Evolutionary conservation across 768 basidiomycete species (phyloP).

Genomic region (Podaxis carcinomalis): DNA sequence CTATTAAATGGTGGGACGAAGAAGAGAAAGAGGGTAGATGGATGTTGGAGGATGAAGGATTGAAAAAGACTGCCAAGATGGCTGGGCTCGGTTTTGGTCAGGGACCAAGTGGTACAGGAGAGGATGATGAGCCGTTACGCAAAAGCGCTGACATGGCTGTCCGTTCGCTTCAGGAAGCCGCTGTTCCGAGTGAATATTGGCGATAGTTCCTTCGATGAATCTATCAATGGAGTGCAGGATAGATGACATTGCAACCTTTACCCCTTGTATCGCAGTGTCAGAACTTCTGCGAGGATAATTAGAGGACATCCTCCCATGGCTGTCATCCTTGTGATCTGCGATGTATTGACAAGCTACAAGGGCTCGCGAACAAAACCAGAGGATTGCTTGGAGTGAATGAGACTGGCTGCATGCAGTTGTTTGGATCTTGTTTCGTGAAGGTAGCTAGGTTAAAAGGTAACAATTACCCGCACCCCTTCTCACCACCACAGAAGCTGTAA

Average conservation of each 20-base stretch:
- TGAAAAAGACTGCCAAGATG: constrained; percentile 42
- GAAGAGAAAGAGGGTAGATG: constrained; percentile 49
- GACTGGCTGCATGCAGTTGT: no score
- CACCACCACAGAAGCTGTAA: no score
- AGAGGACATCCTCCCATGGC: no score
- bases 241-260: background rate
- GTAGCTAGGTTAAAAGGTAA: no score
- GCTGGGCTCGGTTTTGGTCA: constrained; percentile 39
- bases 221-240: background rate
- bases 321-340: no score
- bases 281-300: background rate
- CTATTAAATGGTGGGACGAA: constrained; percentile 51
- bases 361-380: no score
- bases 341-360: no score
- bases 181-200: constrained; percentile 15
- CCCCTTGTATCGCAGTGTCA: background rate
- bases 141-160: constrained; percentile 11
- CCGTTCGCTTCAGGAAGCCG: constrained; percentile 6
- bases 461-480: no score
- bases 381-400: no score
- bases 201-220: background rate
- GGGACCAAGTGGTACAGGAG: constrained; percentile 7
- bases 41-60: constrained; percentile 42
- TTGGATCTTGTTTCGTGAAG: no score
- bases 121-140: constrained; percentile 8